phyloP scores from a whole-genome alignment of 805 yeast genomes.

The Komagataella ulmi region DNA sequence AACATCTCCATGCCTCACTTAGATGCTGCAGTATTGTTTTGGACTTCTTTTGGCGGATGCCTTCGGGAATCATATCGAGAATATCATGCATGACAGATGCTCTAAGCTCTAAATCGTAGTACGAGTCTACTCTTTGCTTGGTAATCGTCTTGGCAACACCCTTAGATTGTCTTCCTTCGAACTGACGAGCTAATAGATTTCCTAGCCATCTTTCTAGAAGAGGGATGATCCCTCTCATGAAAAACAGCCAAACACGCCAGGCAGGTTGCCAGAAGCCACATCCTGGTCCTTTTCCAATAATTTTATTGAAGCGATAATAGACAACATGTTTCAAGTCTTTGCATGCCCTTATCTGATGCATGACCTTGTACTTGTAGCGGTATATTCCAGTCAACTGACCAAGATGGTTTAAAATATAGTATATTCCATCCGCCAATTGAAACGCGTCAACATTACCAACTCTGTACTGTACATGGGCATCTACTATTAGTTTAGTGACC shows the following conservation, averaged over 20 bases:
- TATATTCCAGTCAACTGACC: constrained; percentile 96
- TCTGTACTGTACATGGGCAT: constrained; percentile 85
- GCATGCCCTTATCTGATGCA: constrained; percentile 96
- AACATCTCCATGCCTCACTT: constrained; percentile 98
- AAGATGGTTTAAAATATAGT: constrained; percentile 81
- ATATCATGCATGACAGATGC: constrained; percentile 95
- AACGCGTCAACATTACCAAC: constrained; percentile 85
- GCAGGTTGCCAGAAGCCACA: constrained; percentile 99
- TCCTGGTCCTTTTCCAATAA: constrained; percentile 97
- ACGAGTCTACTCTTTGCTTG: constrained; percentile 90
- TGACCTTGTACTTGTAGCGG: constrained; percentile 91
- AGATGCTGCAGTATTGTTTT: constrained; percentile 84
- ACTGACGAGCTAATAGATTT: constrained; percentile 80
- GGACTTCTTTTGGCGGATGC: constrained; percentile 75
- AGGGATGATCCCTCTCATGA: constrained; percentile 86
- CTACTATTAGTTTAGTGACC: constrained; percentile 76
- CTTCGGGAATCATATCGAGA: constrained; percentile 94
- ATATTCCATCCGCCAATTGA: constrained; percentile 89
- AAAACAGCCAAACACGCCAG: constrained; percentile 93
- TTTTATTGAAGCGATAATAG: constrained; percentile 67
- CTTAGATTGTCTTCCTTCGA: constrained; percentile 88
- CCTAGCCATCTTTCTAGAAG: constrained; percentile 91
- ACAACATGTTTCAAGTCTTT: constrained; percentile 91
- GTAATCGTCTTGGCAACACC: constrained; percentile 90
- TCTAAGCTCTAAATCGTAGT: constrained; percentile 84